These are phyloP conservation scores for Pugionium cornutum DNA, from an alignment of 345 rosid genomes.

Conservation along the genomic window DNA sequence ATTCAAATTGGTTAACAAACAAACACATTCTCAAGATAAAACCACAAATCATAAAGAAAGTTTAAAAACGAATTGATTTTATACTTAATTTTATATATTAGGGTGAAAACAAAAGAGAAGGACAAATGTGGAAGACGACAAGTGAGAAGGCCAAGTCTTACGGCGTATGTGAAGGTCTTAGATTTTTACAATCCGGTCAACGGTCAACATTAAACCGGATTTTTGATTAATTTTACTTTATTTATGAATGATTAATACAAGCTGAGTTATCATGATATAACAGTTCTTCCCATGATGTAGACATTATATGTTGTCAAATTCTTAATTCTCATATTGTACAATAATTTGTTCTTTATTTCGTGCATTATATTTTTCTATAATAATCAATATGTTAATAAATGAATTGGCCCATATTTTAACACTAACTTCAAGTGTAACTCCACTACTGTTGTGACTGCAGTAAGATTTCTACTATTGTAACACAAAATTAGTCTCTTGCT, in stretches of 20 bases:
- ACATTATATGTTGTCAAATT: background rate
- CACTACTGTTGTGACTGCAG: background rate
- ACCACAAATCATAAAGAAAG: background rate
- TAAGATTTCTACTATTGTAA: background rate
- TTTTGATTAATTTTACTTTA: conserved; percentile 7
- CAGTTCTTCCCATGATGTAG: too few relatives aligned
- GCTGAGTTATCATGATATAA: too few relatives aligned
- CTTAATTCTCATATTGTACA: conserved; percentile 1
- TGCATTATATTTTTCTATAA: background rate
- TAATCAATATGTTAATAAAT: conserved; percentile 24
- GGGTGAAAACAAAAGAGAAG: conserved; percentile 23
- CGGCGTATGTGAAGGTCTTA: conserved; percentile 30
- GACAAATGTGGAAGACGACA: conserved; percentile 37
- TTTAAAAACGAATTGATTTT: conserved; percentile 4
- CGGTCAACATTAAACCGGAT: conserved; percentile 8
- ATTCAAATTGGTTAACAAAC: conserved; percentile 30
- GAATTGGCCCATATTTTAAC: conserved; percentile 18
- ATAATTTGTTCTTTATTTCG: background rate
- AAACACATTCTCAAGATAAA: conserved; percentile 23
- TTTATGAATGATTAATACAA: conserved; percentile 7
- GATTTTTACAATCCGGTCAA: conserved; percentile 28
- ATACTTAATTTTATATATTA: conserved; percentile 5
- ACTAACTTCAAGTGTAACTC: conserved; percentile 37
- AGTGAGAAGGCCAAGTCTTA: conserved; percentile 28
- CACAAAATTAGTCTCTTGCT: background rate